Evolutionary conservation across 257 asterid genomes (phyloP).

Genomic region (Sherardia arvensis): DNA sequence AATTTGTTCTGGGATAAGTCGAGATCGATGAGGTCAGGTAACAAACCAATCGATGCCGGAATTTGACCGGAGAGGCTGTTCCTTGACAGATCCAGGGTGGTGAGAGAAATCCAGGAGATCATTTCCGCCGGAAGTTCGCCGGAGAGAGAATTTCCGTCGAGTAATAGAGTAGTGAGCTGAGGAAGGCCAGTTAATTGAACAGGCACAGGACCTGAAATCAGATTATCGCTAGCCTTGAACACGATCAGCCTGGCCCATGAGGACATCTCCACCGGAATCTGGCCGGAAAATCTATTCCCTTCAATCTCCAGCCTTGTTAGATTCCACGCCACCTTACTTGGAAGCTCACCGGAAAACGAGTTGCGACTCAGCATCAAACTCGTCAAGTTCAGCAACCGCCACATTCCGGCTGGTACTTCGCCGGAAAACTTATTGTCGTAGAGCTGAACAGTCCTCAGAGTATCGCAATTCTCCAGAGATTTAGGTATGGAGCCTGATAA

Average conservation of each 20-base stretch:
- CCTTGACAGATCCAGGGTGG: conserved; percentile 31
- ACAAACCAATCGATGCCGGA: conserved; percentile 41
- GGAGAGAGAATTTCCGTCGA: conserved; percentile 57
- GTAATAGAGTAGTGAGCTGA: conserved; percentile 21
- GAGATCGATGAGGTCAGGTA: conserved; percentile 38
- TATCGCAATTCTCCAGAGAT: conserved; percentile 44
- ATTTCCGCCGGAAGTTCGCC: conserved; percentile 53
- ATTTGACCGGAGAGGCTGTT: conserved; percentile 66
- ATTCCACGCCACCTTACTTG: conserved; percentile 44
- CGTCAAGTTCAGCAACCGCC: conserved; percentile 39
- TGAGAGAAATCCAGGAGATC: conserved; percentile 45
- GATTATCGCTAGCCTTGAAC: conserved; percentile 56
- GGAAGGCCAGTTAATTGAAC: conserved; percentile 46
- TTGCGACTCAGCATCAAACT: conserved; percentile 54
- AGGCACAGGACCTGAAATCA: conserved; percentile 54
- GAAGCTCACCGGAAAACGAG: conserved; percentile 56
- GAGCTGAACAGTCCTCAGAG: conserved; percentile 48
- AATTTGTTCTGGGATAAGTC: conserved; percentile 63
- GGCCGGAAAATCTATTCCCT: conserved; percentile 58
- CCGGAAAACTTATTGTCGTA: conserved; percentile 52
- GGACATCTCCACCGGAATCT: conserved; percentile 40
- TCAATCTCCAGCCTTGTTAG: conserved; percentile 56
- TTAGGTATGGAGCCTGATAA: conserved; percentile 63
- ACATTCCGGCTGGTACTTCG: conserved; percentile 51
- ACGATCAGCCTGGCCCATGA: conserved; percentile 54